A percentile compares a stretch with the other conserved stretches of the same genome.
phyloP scores from a whole-genome alignment of 129 eudicot genomes.

The Erigeron canadensis region DNA sequence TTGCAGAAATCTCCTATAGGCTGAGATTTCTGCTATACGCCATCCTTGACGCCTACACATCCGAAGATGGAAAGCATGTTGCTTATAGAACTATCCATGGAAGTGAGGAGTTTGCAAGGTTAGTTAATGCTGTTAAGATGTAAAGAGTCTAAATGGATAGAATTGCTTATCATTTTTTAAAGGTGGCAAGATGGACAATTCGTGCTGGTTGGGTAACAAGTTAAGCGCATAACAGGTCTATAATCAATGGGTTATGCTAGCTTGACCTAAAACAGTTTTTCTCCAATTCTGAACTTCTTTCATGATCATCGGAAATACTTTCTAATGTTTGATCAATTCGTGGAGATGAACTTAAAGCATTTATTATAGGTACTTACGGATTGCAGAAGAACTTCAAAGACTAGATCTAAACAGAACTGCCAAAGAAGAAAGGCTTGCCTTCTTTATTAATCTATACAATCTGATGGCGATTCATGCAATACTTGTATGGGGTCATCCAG shows the following conservation, averaged over 20 bases:
- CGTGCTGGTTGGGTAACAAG: too few relatives aligned
- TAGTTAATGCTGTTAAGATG: constrained; percentile 17
- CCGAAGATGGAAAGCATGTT: constrained; percentile 65
- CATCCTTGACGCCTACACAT: constrained; percentile 63
- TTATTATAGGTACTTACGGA: constrained; percentile 59
- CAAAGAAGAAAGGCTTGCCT: constrained; percentile 73
- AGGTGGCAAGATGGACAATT: too few relatives aligned
- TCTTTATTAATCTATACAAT: constrained; percentile 67
- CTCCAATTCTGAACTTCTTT: too few relatives aligned
- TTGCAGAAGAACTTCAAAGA: constrained; percentile 76
- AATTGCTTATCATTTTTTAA: too few relatives aligned
- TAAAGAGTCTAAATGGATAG: neutral
- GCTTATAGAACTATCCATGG: constrained; percentile 78
- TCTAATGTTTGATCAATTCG: neutral
- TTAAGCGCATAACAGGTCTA: too few relatives aligned
- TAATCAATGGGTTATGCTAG: too few relatives aligned
- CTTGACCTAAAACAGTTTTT: too few relatives aligned
- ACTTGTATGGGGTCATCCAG: constrained; percentile 70
- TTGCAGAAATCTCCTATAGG: constrained; percentile 57
- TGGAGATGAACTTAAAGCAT: constrained; percentile 9
- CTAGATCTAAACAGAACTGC: constrained; percentile 46
- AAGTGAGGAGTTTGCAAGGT: constrained; percentile 84
- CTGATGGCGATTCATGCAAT: constrained; percentile 76
- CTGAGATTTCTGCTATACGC: constrained; percentile 52
- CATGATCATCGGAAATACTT: too few relatives aligned